Base-by-base conservation (phyloP, 192 early-diverging fungal genomes). In the Coemansia umbellata region DNA sequence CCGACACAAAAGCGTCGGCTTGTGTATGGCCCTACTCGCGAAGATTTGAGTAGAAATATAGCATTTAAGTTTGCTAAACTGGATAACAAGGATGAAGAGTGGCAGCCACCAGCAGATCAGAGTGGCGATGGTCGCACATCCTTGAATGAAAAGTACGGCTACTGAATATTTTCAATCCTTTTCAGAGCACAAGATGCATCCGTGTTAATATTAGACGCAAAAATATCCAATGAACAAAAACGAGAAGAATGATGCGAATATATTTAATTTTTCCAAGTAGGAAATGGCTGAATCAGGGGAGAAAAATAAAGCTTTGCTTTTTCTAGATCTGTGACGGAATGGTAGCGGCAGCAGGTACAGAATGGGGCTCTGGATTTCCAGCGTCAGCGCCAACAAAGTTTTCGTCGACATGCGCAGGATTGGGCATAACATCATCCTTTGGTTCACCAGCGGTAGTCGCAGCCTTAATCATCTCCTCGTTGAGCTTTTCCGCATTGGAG, bases 81-180 rank as follows among this genome's bases (percentile, higher is more conserved):
- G 17, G 24, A 23, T 14, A 31, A 13, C 47, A 19, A 33, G 10
- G 53, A 55, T 21, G 33, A 37, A 1, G 43, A 41, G 31, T 78
- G 74, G 74, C 66, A 66, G 39, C 63, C 74, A 8, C 74, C 74
- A 1, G 19, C 43, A 14, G 53, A 47, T 36, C 74, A 78, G 43
- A 60, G 31, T 19, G 74, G 74, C 31, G 74, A 77, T 9, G 74
- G 74, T 1, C 48, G 54, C 22, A 77, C 74, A 35, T 48, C 59
- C 10, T 52, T 77, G 23, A 77, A 77, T 31, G 74, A 66, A 19
- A 77, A 70, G 24, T 57, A 54, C 42, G 74, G 74, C 3, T 77
- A 77, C 49, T 77, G 13, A 13, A 44, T n/a, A n/a, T n/a, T n/a
- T n/a, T n/a, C n/a, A n/a, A n/a, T n/a, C n/a, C n/a, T n/a, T n/a